phyloP scores from a whole-genome alignment of 345 rosid species.

The Eucalyptus decipiens region DNA sequence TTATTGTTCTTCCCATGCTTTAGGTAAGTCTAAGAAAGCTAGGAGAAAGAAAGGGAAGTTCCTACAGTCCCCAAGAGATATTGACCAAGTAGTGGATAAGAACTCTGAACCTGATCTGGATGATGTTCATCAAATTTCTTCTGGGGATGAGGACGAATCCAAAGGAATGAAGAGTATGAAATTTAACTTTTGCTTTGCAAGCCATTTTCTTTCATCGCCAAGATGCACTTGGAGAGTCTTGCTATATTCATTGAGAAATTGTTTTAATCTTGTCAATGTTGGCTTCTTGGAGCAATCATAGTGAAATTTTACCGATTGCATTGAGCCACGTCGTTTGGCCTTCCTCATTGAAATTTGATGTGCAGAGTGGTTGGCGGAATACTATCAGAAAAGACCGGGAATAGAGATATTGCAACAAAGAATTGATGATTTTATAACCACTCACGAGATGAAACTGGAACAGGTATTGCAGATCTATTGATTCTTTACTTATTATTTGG shows the following conservation, averaged over 20 bases:
- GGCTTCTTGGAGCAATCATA: neutral
- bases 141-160: slow-evolving; percentile 60
- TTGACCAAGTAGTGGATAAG: slow-evolving; percentile 1
- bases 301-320: neutral
- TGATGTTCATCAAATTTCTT: slow-evolving; percentile 48
- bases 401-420: slow-evolving; percentile 63
- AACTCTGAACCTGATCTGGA: slow-evolving; percentile 7
- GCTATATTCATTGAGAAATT: neutral
- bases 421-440: slow-evolving; percentile 67
- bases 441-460: slow-evolving; percentile 66
- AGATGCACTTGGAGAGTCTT: neutral
- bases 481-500: neutral
- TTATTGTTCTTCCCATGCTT: neutral
- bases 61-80: neutral
- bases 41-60: slow-evolving; percentile 14
- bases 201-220: neutral
- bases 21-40: slow-evolving; percentile 21
- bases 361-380: slow-evolving; percentile 76
- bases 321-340: neutral
- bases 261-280: neutral
- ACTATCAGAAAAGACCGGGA: slow-evolving; percentile 67
- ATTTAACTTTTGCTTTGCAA: neutral
- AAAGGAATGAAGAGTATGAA: slow-evolving; percentile 74
- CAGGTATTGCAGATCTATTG: slow-evolving; percentile 25
- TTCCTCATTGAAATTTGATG: neutral